Base-by-base conservation (phyloP, 768 basidiomycete species). In the Ephemerocybe angulata region DNA sequence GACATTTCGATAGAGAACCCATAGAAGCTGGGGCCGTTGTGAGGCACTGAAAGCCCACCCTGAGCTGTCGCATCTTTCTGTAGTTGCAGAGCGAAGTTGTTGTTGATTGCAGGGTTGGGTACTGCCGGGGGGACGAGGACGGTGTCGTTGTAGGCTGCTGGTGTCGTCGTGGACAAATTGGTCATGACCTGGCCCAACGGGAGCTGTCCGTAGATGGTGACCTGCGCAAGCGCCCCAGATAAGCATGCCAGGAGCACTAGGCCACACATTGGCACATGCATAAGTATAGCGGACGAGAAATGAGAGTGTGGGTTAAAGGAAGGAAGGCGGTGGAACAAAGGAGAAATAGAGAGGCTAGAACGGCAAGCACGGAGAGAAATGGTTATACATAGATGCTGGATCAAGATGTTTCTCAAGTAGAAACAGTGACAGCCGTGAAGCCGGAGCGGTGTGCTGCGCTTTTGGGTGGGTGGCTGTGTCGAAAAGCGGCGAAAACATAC, bases 1-100 rank as follows among this genome's bases (percentile, higher is more conserved):
- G 82, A 83, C 72, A 86, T 75, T 66, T 87, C 86, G 28, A 87
- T 72, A 1, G 77, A 79, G 58, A 86, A 86, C 0, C 85, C 85
- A 49, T 84, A 65, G 54, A 78, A 78, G 1, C 66, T 40, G 27
- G 55, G 24, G 3, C 55, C 55, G 8, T 56, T 49, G 46, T 56
- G 55, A 6, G 48, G 40, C n/a, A 56, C 44, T 11, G 55, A 56
- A n/a, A 56, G 21, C n/a, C 65, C 63, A 29, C 73, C 71, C 15
- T 57, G 63, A 6, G 61, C 62, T 27, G n/a, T n/a, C n/a, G 69
- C 75, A 46, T 64, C 66, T 11, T 56, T 58, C 55, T 72, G 66
- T 19, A 85, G 67, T 52, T 74, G 69, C 1, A 86, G 58, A 12
- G 66, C 66, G 58, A 83, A 84, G 24, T 71, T 66, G 13, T 64